A percentile compares a stretch with the other conserved stretches of the same genome.
phyloP scores from a whole-genome alignment of 331 rosid species.

The Quercus lobata region DNA sequence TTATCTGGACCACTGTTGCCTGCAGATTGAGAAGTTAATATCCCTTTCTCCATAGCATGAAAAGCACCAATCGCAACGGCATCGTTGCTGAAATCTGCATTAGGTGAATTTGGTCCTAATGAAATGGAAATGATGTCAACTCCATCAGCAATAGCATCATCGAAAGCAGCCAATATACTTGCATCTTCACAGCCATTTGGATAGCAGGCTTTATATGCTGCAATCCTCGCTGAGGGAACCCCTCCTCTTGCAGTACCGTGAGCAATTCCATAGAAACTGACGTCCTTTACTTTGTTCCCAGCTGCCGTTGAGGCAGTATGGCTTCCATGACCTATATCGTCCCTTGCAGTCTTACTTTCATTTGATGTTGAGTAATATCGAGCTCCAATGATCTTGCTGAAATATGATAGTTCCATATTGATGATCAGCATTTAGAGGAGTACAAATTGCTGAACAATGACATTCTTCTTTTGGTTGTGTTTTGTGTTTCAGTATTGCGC shows the following conservation, averaged over 20 bases:
- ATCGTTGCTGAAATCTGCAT: accelerated
- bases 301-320: constrained; percentile 47
- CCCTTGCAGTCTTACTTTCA: constrained; percentile 9
- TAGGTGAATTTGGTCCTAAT: background rate
- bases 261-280: constrained; percentile 35
- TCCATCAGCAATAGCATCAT: constrained; percentile 55
- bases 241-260: constrained; percentile 52
- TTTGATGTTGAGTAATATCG: constrained; percentile 1
- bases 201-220: constrained; percentile 26
- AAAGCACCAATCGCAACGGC: constrained; percentile 37
- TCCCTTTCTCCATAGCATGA: constrained; percentile 43
- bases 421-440: too few species aligned
- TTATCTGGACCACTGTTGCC: constrained; percentile 17
- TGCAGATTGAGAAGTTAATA: constrained; percentile 27
- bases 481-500: too few species aligned
- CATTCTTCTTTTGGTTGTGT: too few species aligned
- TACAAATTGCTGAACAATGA: too few species aligned
- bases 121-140: constrained; percentile 37
- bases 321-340: constrained; percentile 29
- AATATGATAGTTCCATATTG: too few species aligned
- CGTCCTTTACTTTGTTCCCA: constrained; percentile 25
- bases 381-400: constrained; percentile 39
- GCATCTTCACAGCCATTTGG: background rate
- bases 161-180: constrained; percentile 34
- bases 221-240: constrained; percentile 44